These are phyloP conservation scores for Ascoidea asiatica DNA, from an alignment of 805 yeast genomes.

Conservation along the genomic window DNA sequence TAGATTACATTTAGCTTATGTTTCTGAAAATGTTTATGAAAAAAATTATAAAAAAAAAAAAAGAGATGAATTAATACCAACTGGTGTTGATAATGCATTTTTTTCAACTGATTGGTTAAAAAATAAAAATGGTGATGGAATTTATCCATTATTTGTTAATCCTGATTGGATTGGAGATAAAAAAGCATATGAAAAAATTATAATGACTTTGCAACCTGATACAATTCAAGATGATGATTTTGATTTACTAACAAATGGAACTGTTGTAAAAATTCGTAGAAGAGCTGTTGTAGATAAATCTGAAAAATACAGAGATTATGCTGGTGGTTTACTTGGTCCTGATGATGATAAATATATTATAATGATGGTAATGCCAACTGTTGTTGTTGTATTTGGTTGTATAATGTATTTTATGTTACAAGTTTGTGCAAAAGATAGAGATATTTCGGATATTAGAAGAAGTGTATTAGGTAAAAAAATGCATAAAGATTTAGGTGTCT, in stretches of 20 bases:
- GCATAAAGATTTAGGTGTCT: constrained; percentile 26
- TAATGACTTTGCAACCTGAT: constrained; percentile 66
- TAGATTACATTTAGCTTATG: constrained; percentile 50
- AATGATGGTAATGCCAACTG: constrained; percentile 48
- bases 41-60: constrained; percentile 42
- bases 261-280: constrained; percentile 29
- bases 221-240: constrained; percentile 53
- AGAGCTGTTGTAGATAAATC: constrained; percentile 28
- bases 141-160: constrained; percentile 43
- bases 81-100: constrained; percentile 33
- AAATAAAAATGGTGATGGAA: constrained; percentile 44
- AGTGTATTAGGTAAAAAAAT: constrained; percentile 19
- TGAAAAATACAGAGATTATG: constrained; percentile 14
- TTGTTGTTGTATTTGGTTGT: constrained; percentile 44
- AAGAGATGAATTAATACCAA: constrained; percentile 16
- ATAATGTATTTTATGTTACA: constrained; percentile 53
- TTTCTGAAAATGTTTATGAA: constrained; percentile 38
- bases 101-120: constrained; percentile 60
- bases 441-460: constrained; percentile 29
- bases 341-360: constrained; percentile 48
- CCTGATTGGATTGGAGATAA: constrained; percentile 50
- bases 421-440: constrained; percentile 42
- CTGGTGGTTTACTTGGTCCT: constrained; percentile 20
- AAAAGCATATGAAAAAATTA: constrained; percentile 36
- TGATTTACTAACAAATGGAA: constrained; percentile 35